Evolutionary conservation across 2,329 filamentous ascomycete genomes (phyloP).

Genomic region (Aspergillus niger): DNA sequence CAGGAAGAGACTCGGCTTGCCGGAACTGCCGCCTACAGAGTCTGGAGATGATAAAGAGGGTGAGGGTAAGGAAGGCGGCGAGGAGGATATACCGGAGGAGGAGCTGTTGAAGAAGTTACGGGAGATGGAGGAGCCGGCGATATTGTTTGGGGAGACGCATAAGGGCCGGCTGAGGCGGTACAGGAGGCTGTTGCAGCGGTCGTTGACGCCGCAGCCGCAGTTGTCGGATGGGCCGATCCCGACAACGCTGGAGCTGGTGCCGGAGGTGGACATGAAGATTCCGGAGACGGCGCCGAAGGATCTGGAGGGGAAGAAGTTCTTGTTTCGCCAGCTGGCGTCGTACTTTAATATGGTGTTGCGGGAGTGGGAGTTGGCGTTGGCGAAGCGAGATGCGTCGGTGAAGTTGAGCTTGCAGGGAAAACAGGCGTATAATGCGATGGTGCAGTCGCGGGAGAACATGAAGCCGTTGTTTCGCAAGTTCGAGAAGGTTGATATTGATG

Average conservation of each 20-base stretch:
- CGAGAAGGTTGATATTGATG: constrained; percentile 76
- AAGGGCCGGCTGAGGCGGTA: constrained; percentile 70
- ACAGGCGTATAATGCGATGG: constrained; percentile 79
- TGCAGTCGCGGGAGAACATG: constrained; percentile 85
- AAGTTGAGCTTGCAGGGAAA: constrained; percentile 78
- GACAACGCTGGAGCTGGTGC: constrained; percentile 76
- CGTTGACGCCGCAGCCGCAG: constrained; percentile 38
- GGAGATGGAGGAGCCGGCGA: constrained; percentile 69
- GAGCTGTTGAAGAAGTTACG: constrained; percentile 70
- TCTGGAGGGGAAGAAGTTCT: constrained; percentile 64
- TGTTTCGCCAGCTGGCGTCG: constrained; percentile 85
- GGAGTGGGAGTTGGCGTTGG: constrained; percentile 81
- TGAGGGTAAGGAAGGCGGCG: constrained; percentile 35
- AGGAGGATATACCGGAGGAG: constrained; percentile 66
- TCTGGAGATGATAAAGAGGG: constrained; percentile 24
- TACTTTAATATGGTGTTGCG: constrained; percentile 96
- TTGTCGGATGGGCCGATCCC: constrained; percentile 79
- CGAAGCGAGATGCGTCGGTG: constrained; percentile 56
- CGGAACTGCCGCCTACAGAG: constrained; percentile 61
- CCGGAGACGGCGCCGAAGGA: constrained; percentile 64
- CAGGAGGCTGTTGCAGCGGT: constrained; percentile 58
- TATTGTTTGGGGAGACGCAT: constrained; percentile 81
- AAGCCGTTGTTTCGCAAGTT: constrained; percentile 86
- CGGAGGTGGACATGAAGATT: constrained; percentile 88
- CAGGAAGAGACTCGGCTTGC: constrained; percentile 76